phyloP scores from a whole-genome alignment of 2,329 filamentous ascomycete species.

The Bipolaris sorokiniana region DNA sequence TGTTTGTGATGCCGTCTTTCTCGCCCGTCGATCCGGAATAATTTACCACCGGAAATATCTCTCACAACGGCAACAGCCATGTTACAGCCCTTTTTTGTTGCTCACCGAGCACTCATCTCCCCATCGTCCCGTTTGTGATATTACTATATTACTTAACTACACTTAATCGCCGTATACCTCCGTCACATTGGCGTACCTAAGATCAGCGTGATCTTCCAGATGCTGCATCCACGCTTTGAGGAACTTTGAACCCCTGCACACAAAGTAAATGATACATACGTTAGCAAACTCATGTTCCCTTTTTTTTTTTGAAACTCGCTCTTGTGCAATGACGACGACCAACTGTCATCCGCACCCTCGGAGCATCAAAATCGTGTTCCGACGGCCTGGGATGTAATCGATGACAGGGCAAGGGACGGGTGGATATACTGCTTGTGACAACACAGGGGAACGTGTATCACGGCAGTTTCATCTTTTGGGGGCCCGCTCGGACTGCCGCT shows the following conservation, averaged over 20 bases:
- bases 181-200: slow-evolving; percentile 79
- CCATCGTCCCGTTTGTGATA: slow-evolving; percentile 13
- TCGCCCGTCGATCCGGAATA: slow-evolving; percentile 1
- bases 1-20: slow-evolving; percentile 11
- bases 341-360: background rate
- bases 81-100: background rate
- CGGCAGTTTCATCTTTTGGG: slow-evolving; percentile 23
- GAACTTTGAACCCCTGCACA: slow-evolving; percentile 76
- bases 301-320: background rate
- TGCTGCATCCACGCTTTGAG: slow-evolving; percentile 90
- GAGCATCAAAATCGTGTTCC: background rate
- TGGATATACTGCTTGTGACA: slow-evolving; percentile 6
- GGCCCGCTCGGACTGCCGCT: slow-evolving; percentile 8
- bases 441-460: slow-evolving; percentile 20
- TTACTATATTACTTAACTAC: too few species aligned
- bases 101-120: background rate
- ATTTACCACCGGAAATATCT: background rate
- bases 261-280: slow-evolving; percentile 18
- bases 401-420: background rate
- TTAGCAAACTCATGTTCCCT: background rate
- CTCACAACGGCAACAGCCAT: background rate
- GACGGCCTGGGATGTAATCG: background rate
- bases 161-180: slow-evolving; percentile 50
- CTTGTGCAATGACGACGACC: background rate
- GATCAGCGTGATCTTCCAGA: slow-evolving; percentile 86